A percentile compares a stretch with the other conserved stretches of the same genome.
phyloP scores from a whole-genome alignment of 2,329 filamentous ascomycete genomes.

The Neoascochyta sp. region DNA sequence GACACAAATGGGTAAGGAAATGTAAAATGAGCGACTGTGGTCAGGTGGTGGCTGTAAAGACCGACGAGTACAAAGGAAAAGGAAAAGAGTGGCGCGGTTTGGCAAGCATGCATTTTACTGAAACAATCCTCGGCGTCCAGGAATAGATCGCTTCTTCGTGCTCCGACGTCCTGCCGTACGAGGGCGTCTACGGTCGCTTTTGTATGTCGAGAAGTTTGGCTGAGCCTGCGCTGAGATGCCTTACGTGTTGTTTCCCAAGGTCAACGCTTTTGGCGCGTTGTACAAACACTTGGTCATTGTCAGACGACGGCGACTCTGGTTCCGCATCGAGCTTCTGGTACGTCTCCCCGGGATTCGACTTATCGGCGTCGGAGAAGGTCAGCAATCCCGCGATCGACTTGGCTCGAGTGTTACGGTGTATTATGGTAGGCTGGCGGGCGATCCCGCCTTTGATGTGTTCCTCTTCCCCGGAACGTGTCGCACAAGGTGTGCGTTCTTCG shows the following conservation, averaged over 20 bases:
- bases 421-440: slow-evolving; percentile 59
- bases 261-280: slow-evolving; percentile 70
- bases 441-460: slow-evolving; percentile 52
- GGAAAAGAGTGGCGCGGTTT: slow-evolving; percentile 34
- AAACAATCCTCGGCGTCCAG: slow-evolving; percentile 12
- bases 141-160: slow-evolving; percentile 17
- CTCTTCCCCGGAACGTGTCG: slow-evolving; percentile 24
- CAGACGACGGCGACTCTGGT: slow-evolving; percentile 29
- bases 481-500: slow-evolving; percentile 25
- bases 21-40: slow-evolving; percentile 24
- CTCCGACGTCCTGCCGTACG: slow-evolving; percentile 22
- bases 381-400: slow-evolving; percentile 61
- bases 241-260: slow-evolving; percentile 60
- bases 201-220: slow-evolving; percentile 67
- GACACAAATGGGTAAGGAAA: slow-evolving; percentile 21
- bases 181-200: slow-evolving; percentile 32
- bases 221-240: slow-evolving; percentile 74
- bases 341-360: slow-evolving; percentile 21
- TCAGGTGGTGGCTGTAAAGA: slow-evolving; percentile 20
- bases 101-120: slow-evolving; percentile 25
- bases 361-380: slow-evolving; percentile 47
- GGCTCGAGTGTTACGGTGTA: slow-evolving; percentile 57
- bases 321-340: slow-evolving; percentile 31
- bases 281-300: slow-evolving; percentile 36
- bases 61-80: slow-evolving; percentile 36